These are phyloP conservation scores for Dipteronia sinensis DNA, from an alignment of 345 rosid genomes.

Conservation along the genomic window DNA sequence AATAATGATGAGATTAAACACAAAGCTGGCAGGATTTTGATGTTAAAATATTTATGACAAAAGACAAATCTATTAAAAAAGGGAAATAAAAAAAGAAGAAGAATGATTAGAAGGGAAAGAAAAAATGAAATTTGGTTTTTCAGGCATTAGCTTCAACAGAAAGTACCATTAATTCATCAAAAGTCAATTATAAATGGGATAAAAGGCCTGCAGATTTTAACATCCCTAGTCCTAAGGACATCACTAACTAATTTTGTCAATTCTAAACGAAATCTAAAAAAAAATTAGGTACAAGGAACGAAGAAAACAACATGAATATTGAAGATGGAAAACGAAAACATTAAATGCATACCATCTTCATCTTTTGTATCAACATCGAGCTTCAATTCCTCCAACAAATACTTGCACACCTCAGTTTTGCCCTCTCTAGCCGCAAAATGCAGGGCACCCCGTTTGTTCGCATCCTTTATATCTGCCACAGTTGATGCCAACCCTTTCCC, in stretches of 20 bases:
- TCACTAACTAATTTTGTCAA: neutral
- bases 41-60: neutral
- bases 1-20: no score
- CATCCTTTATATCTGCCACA: slow-evolving; percentile 82
- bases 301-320: neutral
- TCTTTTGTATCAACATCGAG: slow-evolving; percentile 67
- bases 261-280: neutral
- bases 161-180: no score
- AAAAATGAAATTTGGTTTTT: no score
- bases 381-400: slow-evolving; percentile 79
- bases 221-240: neutral
- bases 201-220: no score
- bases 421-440: slow-evolving; percentile 98
- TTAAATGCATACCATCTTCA: slow-evolving; percentile 65
- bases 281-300: neutral
- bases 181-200: no score
- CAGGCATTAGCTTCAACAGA: no score
- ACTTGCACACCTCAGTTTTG: slow-evolving; percentile 73
- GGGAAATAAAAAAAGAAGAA: neutral
- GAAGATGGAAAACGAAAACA: neutral
- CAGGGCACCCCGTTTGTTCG: slow-evolving; percentile 86
- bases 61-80: neutral
- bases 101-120: no score
- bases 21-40: no score
- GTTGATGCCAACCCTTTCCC: slow-evolving; percentile 68